These are phyloP conservation scores for Epichloe typhina DNA, from an alignment of 2,329 filamentous ascomycete genomes.

Conservation along the genomic window DNA sequence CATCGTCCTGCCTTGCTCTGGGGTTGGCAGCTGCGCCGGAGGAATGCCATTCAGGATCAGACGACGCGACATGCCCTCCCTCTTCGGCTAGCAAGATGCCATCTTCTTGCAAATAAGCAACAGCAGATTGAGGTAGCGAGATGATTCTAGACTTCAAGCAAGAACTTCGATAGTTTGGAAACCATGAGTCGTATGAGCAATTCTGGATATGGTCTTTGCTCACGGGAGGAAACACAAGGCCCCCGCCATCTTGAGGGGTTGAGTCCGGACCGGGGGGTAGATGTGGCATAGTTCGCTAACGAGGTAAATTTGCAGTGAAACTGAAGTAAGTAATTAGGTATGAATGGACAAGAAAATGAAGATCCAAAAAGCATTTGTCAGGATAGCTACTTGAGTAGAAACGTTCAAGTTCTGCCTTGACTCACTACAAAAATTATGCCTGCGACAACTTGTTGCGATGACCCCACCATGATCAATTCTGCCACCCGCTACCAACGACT, in stretches of 20 bases:
- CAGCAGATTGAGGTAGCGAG: constrained; percentile 58
- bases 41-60: constrained; percentile 38
- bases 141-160: constrained; percentile 82
- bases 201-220: constrained; percentile 80
- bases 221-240: constrained; percentile 65
- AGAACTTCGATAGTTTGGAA: constrained; percentile 65
- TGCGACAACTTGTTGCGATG: neutral
- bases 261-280: constrained; percentile 12
- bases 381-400: neutral
- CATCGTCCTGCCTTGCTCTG: constrained; percentile 23
- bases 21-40: constrained; percentile 14
- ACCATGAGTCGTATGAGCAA: constrained; percentile 91
- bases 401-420: neutral
- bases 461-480: constrained; percentile 16
- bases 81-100: constrained; percentile 79
- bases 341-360: neutral
- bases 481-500: constrained; percentile 10
- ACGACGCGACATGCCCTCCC: constrained; percentile 39
- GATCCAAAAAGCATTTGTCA: neutral
- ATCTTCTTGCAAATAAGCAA: constrained; percentile 81
- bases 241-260: constrained; percentile 8
- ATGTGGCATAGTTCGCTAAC: constrained; percentile 20
- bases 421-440: neutral
- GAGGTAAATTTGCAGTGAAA: neutral
- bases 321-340: neutral